phyloP scores from a whole-genome alignment of 2,329 filamentous ascomycete genomes.

The Stylonectria norvegica region DNA sequence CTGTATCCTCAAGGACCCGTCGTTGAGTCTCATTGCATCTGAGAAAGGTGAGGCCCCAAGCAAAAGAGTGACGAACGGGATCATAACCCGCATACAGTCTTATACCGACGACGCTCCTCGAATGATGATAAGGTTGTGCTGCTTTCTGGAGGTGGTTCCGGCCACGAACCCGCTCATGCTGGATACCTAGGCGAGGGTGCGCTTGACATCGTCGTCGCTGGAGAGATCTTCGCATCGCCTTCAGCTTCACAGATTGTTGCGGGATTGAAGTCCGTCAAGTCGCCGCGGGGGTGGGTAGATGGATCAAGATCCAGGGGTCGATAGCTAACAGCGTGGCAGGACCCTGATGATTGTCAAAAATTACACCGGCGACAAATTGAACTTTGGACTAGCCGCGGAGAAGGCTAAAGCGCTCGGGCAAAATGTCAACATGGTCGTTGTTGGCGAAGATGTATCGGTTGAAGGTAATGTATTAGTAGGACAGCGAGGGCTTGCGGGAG shows the following conservation, averaged over 20 bases:
- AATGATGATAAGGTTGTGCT: constrained; percentile 19
- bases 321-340: constrained; percentile 7
- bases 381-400: constrained; percentile 29
- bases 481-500: constrained; percentile 23
- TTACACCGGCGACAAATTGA: constrained; percentile 28
- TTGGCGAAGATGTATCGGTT: constrained; percentile 24
- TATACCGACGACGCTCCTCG: constrained; percentile 16
- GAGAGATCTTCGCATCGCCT: constrained; percentile 25
- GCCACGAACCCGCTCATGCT: constrained; percentile 24
- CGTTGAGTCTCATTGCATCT: constrained; percentile 18
- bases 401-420: constrained; percentile 26
- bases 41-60: constrained; percentile 16
- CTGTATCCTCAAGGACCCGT: constrained; percentile 22
- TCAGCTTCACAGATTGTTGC: constrained; percentile 22
- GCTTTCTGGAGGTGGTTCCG: constrained; percentile 22
- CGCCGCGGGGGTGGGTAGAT: constrained; percentile 16
- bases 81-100: constrained; percentile 12
- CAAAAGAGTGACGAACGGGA: not conserved
- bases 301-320: accelerated
- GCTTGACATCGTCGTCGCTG: constrained; percentile 20
- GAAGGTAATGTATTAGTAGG: constrained; percentile 23
- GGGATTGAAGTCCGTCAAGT: constrained; percentile 20
- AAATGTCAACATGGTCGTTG: constrained; percentile 22
- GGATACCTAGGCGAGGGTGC: constrained; percentile 24
- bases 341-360: constrained; percentile 26